Evolutionary conservation across 2,329 filamentous ascomycete species (phyloP).

Genomic region (Talaromyces verruculosus): DNA sequence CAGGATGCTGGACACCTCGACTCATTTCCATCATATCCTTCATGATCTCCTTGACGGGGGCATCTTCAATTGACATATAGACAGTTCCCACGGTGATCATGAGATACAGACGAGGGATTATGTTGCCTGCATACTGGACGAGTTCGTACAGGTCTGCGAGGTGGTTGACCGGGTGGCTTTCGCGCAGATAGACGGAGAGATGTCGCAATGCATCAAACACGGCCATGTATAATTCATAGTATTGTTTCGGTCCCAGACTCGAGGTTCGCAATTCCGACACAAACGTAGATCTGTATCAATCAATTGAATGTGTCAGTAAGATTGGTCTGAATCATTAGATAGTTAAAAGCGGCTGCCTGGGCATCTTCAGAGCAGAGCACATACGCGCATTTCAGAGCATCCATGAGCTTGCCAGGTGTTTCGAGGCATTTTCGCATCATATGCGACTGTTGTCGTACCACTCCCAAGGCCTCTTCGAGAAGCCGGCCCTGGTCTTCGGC

Average conservation of each 20-base stretch:
- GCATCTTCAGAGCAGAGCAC: constrained; percentile 36
- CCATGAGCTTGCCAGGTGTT: constrained; percentile 97
- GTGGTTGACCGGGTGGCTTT: constrained; percentile 97
- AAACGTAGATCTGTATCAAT: constrained; percentile 73
- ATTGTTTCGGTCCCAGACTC: constrained; percentile 97
- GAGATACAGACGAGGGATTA: constrained; percentile 90
- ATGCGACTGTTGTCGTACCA: constrained; percentile 94
- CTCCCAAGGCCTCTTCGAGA: constrained; percentile 93
- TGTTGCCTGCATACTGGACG: constrained; percentile 97
- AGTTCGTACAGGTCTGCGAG: constrained; percentile 97
- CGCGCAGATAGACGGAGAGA: constrained; percentile 91
- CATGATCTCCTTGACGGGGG: constrained; percentile 99
- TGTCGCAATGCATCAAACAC: constrained; percentile 97
- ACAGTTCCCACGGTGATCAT: constrained; percentile 99
- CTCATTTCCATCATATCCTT: constrained; percentile 99
- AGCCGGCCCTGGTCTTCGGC: constrained; percentile 83
- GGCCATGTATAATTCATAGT: constrained; percentile 99
- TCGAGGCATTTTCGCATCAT: constrained; percentile 98
- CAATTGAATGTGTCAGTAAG: constrained; percentile 21
- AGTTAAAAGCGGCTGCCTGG: constrained; percentile 29
- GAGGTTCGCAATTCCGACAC: constrained; percentile 98
- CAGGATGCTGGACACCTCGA: constrained; percentile 92
- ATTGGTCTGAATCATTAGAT: background rate
- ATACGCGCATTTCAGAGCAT: constrained; percentile 98
- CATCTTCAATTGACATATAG: constrained; percentile 98